Percentiles rank a stretch among this genome's conserved stretches.
Evolutionary conservation across 495 filamentous ascomycete species (phyloP).

Genomic region (Neohortaea acidophila): DNA sequence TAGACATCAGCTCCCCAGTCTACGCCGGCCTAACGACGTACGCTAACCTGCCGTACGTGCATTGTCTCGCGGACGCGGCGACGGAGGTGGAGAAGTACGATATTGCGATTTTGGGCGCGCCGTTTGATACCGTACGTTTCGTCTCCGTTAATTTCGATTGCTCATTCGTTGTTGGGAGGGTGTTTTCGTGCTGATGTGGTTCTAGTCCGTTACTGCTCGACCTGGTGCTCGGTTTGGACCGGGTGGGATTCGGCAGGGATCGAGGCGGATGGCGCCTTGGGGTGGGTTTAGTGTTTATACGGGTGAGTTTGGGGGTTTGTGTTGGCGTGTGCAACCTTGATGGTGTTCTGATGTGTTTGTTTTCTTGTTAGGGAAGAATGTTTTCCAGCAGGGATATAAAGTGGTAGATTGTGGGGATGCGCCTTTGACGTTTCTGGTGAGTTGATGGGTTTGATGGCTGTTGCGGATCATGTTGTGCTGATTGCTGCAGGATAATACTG

Average conservation of each 20-base stretch:
- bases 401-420: constrained; percentile 40
- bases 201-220: constrained; percentile 33
- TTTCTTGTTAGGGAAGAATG: constrained; percentile 26
- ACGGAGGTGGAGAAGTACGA: constrained; percentile 47
- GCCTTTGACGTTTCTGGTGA: constrained; percentile 33
- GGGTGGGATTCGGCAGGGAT: constrained; percentile 34
- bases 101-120: constrained; percentile 60
- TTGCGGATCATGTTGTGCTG: constrained; percentile 1
- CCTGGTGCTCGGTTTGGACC: constrained; percentile 39
- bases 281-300: constrained; percentile 32
- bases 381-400: constrained; percentile 33
- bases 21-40: constrained; percentile 36
- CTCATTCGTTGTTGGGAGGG: no score
- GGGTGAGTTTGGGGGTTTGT: no score
- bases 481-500: constrained; percentile 30
- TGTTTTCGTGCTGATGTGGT: no score
- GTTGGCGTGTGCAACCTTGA: no score
- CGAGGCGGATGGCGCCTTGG: constrained; percentile 26
- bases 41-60: constrained; percentile 35
- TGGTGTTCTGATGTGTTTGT: no score
- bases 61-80: constrained; percentile 22
- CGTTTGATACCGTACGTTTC: constrained; percentile 39
- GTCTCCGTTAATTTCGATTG: no score
- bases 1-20: constrained; percentile 25
- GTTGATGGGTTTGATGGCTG: neutral